Base-by-base conservation (phyloP, 129 eudicot genomes). In the Artemisia tridentata region DNA sequence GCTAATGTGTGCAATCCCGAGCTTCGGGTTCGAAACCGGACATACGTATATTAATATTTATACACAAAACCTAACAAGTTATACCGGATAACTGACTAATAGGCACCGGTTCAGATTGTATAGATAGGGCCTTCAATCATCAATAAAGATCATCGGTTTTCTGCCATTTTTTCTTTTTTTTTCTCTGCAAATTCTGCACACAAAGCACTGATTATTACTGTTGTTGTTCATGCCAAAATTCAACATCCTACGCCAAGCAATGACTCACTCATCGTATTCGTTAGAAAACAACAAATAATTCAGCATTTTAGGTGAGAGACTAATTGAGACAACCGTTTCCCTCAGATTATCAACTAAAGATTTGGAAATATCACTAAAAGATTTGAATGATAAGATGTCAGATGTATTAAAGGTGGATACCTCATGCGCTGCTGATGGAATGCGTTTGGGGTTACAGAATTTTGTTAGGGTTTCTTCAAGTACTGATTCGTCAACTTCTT, bases 211-310 rank as follows among this genome's bases (percentile, higher is more conserved):
- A n/a, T n/a, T n/a, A n/a, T n/a, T n/a, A n/a, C n/a, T n/a, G n/a
- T n/a, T n/a, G n/a, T n/a, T n/a, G n/a, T n/a, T n/a, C n/a, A n/a
- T n/a, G n/a, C n/a, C n/a, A n/a, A n/a, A n/a, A n/a, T n/a, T n/a
- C n/a, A n/a, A n/a, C n/a, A n/a, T 75, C 60, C 84, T 92, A 29
- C 79, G 92, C 9, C 88, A 92, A 9, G 95, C 95, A 25, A 80
- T 89, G 96, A 92, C 96, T 14, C 98, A 92, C 75, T 63, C 96
- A 9, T 89, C 98, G 0, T 89, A 63, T 63, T 92, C 98, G 0
- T 83, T 81, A 74, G 96, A 89, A 80, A 92, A 87, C 86, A 87
- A 87, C 84, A 88, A 77, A 65, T 92, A 86, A 0, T 69, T 89
- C n/a, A 85, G 92, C 71, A 17, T 92, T 21, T 51, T 92, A 68